phyloP scores from a whole-genome alignment of 495 filamentous ascomycete species.

The Penicillium flavigenum region DNA sequence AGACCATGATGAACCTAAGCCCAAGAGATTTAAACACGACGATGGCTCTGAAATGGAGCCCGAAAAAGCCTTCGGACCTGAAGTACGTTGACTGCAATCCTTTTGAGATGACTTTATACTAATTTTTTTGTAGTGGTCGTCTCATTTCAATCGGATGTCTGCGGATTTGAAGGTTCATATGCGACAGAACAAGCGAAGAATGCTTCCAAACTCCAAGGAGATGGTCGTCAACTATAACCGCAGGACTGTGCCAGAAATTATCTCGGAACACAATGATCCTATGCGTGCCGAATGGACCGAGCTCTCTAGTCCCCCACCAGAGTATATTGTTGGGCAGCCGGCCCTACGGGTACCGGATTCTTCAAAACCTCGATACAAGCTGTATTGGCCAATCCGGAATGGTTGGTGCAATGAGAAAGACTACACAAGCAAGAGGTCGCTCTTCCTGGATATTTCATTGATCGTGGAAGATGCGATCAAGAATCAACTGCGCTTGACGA shows the following conservation, averaged over 20 bases:
- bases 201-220: slow-evolving; percentile 93
- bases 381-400: slow-evolving; percentile 86
- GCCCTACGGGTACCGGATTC: slow-evolving; percentile 84
- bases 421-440: slow-evolving; percentile 69
- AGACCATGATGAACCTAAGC: slow-evolving; percentile 76
- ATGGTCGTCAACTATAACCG: slow-evolving; percentile 90
- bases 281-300: slow-evolving; percentile 95
- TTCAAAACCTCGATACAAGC: slow-evolving; percentile 84
- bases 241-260: slow-evolving; percentile 73
- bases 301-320: slow-evolving; percentile 62
- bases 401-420: slow-evolving; percentile 90
- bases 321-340: slow-evolving; percentile 75
- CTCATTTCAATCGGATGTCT: slow-evolving; percentile 77
- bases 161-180: slow-evolving; percentile 84
- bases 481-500: slow-evolving; percentile 72
- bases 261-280: slow-evolving; percentile 91
- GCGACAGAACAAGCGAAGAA: slow-evolving; percentile 87
- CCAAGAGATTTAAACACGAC: slow-evolving; percentile 79
- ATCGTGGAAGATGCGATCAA: slow-evolving; percentile 86
- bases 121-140: slow-evolving; percentile 55
- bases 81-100: slow-evolving; percentile 51
- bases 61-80: slow-evolving; percentile 81
- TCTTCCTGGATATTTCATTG: slow-evolving; percentile 81
- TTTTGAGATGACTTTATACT: slow-evolving; percentile 9
- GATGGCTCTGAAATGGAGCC: slow-evolving; percentile 57